These are phyloP conservation scores for Dryadomyces quercus-mongolicae DNA, from an alignment of 2,329 filamentous ascomycete genomes.

Conservation along the genomic window DNA sequence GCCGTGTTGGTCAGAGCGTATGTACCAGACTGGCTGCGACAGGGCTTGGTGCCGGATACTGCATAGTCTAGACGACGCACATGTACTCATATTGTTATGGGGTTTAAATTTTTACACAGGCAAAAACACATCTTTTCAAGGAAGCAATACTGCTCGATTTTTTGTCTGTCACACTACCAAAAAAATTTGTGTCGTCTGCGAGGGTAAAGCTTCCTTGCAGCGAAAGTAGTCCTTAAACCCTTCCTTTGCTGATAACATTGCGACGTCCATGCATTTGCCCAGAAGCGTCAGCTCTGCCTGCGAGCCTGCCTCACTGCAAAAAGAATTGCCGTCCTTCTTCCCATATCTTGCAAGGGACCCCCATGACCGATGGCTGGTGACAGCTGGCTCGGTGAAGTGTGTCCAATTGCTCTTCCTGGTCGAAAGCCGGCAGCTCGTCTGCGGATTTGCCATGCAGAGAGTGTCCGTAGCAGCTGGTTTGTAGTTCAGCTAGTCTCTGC, in stretches of 20 bases:
- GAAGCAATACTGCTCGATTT: conserved; percentile 4
- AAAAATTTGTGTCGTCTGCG: conserved; percentile 1
- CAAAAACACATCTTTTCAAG: background rate
- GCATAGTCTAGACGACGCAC: background rate
- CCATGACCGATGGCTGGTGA: background rate
- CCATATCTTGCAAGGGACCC: background rate
- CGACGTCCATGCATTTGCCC: background rate
- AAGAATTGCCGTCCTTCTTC: background rate
- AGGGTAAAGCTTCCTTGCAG: conserved; percentile 4
- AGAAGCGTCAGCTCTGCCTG: conserved; percentile 1
- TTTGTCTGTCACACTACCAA: conserved; percentile 2
- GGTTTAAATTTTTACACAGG: background rate
- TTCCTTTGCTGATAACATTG: background rate
- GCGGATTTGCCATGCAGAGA: background rate
- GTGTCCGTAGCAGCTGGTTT: background rate
- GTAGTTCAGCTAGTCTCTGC: background rate
- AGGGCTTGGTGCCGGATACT: conserved; percentile 18
- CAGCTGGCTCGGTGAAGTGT: no score
- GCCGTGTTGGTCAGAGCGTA: conserved; percentile 61
- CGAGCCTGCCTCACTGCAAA: background rate
- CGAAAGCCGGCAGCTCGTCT: background rate
- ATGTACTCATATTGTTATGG: background rate
- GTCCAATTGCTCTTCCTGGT: background rate
- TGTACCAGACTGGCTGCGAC: conserved; percentile 63
- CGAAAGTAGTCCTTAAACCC: background rate